Conservation (phyloP, 2,329 filamentous ascomycete species). For the Sporothrix brunneoviolacea region DNA sequence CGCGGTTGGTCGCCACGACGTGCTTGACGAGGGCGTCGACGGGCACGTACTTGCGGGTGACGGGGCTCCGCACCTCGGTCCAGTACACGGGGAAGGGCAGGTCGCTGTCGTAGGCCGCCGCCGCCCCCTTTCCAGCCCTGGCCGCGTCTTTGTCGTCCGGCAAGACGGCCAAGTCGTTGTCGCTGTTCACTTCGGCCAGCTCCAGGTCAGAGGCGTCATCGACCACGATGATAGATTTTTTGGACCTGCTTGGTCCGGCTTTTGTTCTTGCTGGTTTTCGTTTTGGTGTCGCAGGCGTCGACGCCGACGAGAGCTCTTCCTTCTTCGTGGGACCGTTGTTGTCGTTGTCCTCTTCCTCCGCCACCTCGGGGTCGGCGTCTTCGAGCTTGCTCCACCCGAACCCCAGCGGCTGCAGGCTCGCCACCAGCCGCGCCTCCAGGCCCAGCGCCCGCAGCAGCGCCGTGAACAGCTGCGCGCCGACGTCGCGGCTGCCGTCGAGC, state of each 20-base stretch:
- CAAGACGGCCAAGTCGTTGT: conserved; percentile 55
- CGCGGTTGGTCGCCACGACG: conserved; percentile 62
- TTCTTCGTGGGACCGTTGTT: conserved; percentile 11
- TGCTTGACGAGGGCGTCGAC: conserved; percentile 70
- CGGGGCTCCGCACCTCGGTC: conserved; percentile 80
- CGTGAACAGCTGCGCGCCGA: conserved; percentile 85
- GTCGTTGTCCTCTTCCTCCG: conserved; percentile 17
- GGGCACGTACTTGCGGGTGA: conserved; percentile 70
- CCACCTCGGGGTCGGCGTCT: conserved; percentile 56
- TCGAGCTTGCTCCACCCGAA: conserved; percentile 89
- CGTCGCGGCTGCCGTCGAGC: conserved; percentile 76
- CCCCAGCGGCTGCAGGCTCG: conserved; percentile 76
- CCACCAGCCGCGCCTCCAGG: conserved; percentile 75
- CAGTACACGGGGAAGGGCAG: conserved; percentile 85
- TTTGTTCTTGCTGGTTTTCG: neutral
- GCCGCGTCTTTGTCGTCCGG: conserved; percentile 33
- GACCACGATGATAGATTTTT: neutral
- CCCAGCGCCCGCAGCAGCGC: conserved; percentile 74
- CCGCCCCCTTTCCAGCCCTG: neutral
- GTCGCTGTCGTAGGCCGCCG: conserved; percentile 58
- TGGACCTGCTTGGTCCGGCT: neutral
- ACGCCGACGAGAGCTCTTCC: conserved; percentile 5
- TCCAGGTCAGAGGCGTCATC: conserved; percentile 28
- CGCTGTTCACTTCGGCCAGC: conserved; percentile 45
- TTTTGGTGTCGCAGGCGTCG: neutral